phyloP scores from a whole-genome alignment of 2,329 filamentous ascomycete genomes.

The Calcarisporium arbuscula region DNA sequence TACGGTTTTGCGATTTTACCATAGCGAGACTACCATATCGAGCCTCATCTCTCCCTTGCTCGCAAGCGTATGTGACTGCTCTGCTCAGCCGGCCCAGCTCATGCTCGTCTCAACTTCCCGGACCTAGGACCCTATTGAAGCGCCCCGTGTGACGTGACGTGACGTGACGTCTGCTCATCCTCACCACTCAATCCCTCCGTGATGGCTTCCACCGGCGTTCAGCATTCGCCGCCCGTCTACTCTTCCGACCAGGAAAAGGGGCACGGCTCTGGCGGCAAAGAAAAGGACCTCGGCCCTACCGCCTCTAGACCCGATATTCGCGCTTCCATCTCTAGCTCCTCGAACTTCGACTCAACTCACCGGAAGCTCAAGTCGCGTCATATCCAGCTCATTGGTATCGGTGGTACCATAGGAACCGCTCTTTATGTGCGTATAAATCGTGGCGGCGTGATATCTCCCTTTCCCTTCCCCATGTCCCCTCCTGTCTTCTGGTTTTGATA shows the following conservation, averaged over 20 bases:
- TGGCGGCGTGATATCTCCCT: background rate
- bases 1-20: no score
- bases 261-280: conserved; percentile 1
- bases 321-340: conserved; percentile 12
- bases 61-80: no score
- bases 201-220: conserved; percentile 1
- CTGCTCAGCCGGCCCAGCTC: no score
- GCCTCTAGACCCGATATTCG: conserved; percentile 7
- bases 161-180: no score
- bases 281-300: conserved; percentile 1
- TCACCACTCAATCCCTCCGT: no score
- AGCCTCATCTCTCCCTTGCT: no score
- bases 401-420: conserved; percentile 58
- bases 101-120: no score
- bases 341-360: conserved; percentile 36
- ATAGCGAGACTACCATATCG: no score
- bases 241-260: conserved; percentile 15
- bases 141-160: no score
- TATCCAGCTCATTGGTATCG: conserved; percentile 56
- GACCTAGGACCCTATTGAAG: no score
- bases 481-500: background rate
- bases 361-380: conserved; percentile 49
- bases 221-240: conserved; percentile 14
- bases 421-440: conserved; percentile 38
- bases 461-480: background rate